phyloP scores from a whole-genome alignment of 768 basidiomycete species.

The Kwoniella sp. region DNA sequence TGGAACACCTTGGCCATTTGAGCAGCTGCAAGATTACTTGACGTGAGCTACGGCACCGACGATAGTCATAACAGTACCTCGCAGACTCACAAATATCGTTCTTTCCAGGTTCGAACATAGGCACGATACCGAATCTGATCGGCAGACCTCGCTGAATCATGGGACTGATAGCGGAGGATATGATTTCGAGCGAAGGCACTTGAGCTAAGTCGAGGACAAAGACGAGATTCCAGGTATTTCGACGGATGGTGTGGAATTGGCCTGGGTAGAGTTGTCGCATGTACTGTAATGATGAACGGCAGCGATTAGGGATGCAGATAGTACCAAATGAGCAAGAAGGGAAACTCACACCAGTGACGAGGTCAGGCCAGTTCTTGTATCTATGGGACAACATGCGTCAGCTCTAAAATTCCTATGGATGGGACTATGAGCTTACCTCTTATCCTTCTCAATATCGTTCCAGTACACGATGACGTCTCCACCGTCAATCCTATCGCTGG shows the following conservation, averaged over 20 bases:
- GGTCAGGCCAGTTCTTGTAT: slow-evolving; percentile 56
- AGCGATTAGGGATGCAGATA: background rate
- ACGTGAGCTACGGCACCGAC: background rate
- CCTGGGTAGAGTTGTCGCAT: slow-evolving; percentile 79
- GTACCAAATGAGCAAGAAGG: background rate
- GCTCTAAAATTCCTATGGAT: too few relatives aligned
- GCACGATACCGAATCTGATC: slow-evolving; percentile 83
- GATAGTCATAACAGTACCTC: background rate
- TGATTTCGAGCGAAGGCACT: slow-evolving; percentile 63
- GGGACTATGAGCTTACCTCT: too few relatives aligned
- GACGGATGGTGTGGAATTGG: slow-evolving; percentile 69
- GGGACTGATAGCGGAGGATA: slow-evolving; percentile 66
- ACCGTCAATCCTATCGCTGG: slow-evolving; percentile 80
- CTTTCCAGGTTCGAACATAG: slow-evolving; percentile 62
- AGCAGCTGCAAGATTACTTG: slow-evolving; percentile 58
- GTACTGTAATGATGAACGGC: slow-evolving; percentile 59
- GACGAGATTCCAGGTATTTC: slow-evolving; percentile 82
- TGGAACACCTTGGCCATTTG: slow-evolving; percentile 75
- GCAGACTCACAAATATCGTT: slow-evolving; percentile 55
- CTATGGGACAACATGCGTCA: slow-evolving; percentile 2
- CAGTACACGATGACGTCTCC: slow-evolving; percentile 76
- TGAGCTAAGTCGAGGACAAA: slow-evolving; percentile 78
- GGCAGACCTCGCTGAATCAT: slow-evolving; percentile 75
- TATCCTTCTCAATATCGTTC: slow-evolving; percentile 89
- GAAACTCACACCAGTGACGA: slow-evolving; percentile 30